phyloP scores from a whole-genome alignment of 2,329 filamentous ascomycete genomes.

The Trichoderma guizhouense region DNA sequence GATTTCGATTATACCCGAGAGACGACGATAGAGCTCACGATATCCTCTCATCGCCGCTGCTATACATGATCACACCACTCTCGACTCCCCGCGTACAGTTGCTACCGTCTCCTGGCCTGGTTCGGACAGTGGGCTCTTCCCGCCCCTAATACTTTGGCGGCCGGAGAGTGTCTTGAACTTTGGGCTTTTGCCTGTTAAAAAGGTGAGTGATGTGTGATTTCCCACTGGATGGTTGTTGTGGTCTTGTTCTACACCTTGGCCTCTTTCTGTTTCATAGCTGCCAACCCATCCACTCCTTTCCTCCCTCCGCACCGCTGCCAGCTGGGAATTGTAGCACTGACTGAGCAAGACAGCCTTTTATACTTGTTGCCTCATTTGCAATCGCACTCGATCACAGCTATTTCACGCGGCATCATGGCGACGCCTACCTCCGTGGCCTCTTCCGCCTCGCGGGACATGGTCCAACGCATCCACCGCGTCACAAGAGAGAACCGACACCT shows the following conservation, averaged over 20 bases:
- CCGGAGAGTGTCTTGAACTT: conserved; percentile 14
- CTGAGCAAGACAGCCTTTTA: background rate
- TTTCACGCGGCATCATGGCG: conserved; percentile 30
- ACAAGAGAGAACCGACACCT: conserved; percentile 75
- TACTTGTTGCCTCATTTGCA: conserved; percentile 5
- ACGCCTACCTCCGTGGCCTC: conserved; percentile 32
- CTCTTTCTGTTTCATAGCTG: background rate
- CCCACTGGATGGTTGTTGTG: background rate
- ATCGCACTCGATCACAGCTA: background rate
- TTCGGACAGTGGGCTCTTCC: background rate
- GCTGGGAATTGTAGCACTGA: background rate
- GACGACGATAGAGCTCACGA: background rate
- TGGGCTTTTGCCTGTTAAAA: background rate
- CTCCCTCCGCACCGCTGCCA: background rate
- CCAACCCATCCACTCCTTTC: background rate
- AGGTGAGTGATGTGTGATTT: background rate
- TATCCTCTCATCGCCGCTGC: background rate
- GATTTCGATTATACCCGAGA: background rate
- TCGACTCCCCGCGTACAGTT: background rate
- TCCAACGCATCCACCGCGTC: conserved; percentile 45
- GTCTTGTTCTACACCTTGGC: background rate
- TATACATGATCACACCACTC: background rate
- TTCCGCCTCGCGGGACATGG: conserved; percentile 33
- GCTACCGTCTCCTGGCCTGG: background rate
- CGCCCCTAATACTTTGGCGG: conserved; percentile 10